phyloP scores from a whole-genome alignment of 768 basidiomycete genomes.

The Leccinum variicolor region DNA sequence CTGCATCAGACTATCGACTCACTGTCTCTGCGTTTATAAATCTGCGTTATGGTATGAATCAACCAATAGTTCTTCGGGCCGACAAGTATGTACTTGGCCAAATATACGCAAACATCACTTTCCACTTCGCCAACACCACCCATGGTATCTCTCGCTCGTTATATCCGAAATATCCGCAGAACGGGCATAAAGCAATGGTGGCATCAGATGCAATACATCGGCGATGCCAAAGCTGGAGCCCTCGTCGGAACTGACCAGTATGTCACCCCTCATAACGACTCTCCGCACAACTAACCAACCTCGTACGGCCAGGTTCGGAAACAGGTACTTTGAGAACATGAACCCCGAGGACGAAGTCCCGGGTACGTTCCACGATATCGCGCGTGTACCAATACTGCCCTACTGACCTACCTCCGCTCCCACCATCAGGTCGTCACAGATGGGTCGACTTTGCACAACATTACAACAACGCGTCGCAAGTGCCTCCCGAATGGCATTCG shows the following conservation, averaged over 20 bases:
- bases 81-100: constrained; percentile 6
- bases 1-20: no score
- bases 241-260: constrained; percentile 80
- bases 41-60: no score
- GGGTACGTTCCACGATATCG: constrained; percentile 43
- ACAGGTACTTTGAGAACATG: constrained; percentile 91
- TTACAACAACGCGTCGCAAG: constrained; percentile 87
- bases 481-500: constrained; percentile 95
- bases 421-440: constrained; percentile 76
- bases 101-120: constrained; percentile 22
- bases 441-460: constrained; percentile 97
- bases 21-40: no score
- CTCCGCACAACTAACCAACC: constrained; percentile 1
- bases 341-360: constrained; percentile 86
- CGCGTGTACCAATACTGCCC: background rate
- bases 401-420: background rate
- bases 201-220: constrained; percentile 89
- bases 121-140: constrained; percentile 2
- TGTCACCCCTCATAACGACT: constrained; percentile 30
- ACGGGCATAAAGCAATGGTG: constrained; percentile 86
- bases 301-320: constrained; percentile 70
- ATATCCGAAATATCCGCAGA: constrained; percentile 69
- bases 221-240: constrained; percentile 86
- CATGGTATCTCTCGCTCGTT: constrained; percentile 75
- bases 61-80: no score